Evolutionary conservation across 768 basidiomycete genomes (phyloP), one percentile per base, ranked within the genome.

Genomic region (Trametopsis cervina): DNA sequence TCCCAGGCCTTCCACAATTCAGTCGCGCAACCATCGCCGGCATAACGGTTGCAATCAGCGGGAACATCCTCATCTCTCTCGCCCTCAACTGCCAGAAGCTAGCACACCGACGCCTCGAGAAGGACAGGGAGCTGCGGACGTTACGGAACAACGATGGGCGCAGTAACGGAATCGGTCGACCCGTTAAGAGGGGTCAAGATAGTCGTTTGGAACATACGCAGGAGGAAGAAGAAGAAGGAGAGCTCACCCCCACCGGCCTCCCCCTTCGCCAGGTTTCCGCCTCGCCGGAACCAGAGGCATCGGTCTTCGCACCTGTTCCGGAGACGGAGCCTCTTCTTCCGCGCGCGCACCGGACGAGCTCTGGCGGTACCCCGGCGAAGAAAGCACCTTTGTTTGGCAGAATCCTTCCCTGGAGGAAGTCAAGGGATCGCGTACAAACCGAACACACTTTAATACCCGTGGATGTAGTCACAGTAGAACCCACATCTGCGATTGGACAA

Each of bases 51-150:
- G 85, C 92, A 3, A 77, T 95, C 47, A 71, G 75, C 6, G 93
- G 93, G 25, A 95, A 95, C 60, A 66, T 93, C 10, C 76, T 96
- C 52, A 92, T 97, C 53, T 89, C 87, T 9, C 75, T 94, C 20
- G 94, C 91, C 13, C 75, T 98, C 53, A 96, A 96, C 66, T 69
- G 88, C 26, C 94, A 98, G 66, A 97, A 96, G 62, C 76, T 95
- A 15, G 91, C 91, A 1, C 93, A 95, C 68, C 74, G 76, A 55
- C 75, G 84, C 23, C 70, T 87, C 25, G 79, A 80, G 55, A 67
- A 60, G 22, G 78, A 80, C 54, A 66, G 61, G 61, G 64, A 57
- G 46, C 50, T 39, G 43, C 42, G 33, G 27, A 44, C 13, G 35
- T 58, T 25, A 21, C 21, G 3, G 42, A 41, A 2, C 25, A 44